Conservation (phyloP, 73 alveolate species). For the Stentor roeselii region DNA sequence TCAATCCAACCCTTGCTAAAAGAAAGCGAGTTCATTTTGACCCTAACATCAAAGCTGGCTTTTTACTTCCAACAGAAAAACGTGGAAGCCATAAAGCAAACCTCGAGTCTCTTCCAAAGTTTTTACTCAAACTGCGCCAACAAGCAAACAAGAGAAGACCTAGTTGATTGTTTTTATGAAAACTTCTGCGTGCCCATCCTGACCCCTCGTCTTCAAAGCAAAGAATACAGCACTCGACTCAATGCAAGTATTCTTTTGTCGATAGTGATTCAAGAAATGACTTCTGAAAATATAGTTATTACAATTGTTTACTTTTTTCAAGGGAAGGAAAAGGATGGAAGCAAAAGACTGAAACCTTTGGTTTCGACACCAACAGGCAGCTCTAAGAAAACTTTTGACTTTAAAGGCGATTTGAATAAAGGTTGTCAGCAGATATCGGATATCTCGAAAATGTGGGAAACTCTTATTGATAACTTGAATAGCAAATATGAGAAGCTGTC, state of each 20-base stretch:
- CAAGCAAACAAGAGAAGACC: background rate
- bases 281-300: background rate
- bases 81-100: background rate
- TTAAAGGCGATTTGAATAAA: background rate
- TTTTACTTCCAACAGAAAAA: background rate
- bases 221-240: background rate
- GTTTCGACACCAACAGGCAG: background rate
- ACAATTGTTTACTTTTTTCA: constrained; percentile 13
- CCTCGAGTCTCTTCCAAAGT: background rate
- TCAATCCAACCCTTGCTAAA: background rate
- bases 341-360: background rate
- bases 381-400: background rate
- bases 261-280: constrained; percentile 13
- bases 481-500: background rate
- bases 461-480: background rate
- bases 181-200: background rate
- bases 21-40: background rate
- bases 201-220: constrained; percentile 20
- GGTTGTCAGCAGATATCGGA: constrained; percentile 9
- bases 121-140: background rate
- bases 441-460: constrained; percentile 17
- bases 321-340: constrained; percentile 10
- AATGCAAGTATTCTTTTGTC: background rate
- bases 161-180: constrained; percentile 15
- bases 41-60: background rate